Percentiles rank a stretch among this genome's conserved stretches.
Evolutionary conservation across 352 stramenopile genomes (phyloP).

Genomic region (Pythium apleroticum): DNA sequence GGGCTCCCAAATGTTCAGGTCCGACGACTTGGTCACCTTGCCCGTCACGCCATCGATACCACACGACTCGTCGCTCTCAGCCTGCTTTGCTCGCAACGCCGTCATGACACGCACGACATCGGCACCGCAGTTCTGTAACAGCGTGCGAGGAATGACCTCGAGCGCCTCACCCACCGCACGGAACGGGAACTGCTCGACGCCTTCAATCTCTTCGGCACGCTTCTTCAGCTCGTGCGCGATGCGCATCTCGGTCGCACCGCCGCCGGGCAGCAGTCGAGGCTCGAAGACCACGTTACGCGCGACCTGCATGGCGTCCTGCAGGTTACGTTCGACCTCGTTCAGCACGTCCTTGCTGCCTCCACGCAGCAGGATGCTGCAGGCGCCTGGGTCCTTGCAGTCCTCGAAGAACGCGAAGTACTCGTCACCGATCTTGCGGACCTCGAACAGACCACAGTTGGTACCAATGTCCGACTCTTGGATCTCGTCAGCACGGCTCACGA

Average conservation of each 20-base stretch:
- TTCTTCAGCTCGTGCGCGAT: slow-evolving; percentile 95
- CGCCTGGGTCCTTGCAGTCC: slow-evolving; percentile 97
- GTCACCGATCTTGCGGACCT: slow-evolving; percentile 92
- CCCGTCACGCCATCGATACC: slow-evolving; percentile 85
- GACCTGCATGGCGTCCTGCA: slow-evolving; percentile 99
- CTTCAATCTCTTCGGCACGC: slow-evolving; percentile 89
- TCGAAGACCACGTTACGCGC: slow-evolving; percentile 99
- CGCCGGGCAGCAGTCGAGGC: slow-evolving; percentile 94
- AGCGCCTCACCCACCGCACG: slow-evolving; percentile 96
- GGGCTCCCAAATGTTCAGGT: slow-evolving; percentile 99
- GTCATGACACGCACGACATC: slow-evolving; percentile 99
- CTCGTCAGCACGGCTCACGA: slow-evolving; percentile 98
- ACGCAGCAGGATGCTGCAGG: slow-evolving; percentile 98
- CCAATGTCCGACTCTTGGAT: slow-evolving; percentile 99
- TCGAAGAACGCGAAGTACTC: slow-evolving; percentile 99
- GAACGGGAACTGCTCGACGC: slow-evolving; percentile 97
- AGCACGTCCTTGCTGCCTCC: slow-evolving; percentile 99
- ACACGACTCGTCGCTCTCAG: slow-evolving; percentile 72
- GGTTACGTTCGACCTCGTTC: slow-evolving; percentile 99
- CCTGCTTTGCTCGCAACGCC: slow-evolving; percentile 93
- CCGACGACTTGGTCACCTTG: slow-evolving; percentile 93
- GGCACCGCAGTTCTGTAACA: slow-evolving; percentile 99
- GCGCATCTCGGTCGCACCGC: slow-evolving; percentile 98
- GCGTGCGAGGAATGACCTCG: slow-evolving; percentile 98
- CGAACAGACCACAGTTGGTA: slow-evolving; percentile 98